Evolutionary conservation across 306 rosid species (phyloP).

Genomic region (Pterocarpus macrocarpus): DNA sequence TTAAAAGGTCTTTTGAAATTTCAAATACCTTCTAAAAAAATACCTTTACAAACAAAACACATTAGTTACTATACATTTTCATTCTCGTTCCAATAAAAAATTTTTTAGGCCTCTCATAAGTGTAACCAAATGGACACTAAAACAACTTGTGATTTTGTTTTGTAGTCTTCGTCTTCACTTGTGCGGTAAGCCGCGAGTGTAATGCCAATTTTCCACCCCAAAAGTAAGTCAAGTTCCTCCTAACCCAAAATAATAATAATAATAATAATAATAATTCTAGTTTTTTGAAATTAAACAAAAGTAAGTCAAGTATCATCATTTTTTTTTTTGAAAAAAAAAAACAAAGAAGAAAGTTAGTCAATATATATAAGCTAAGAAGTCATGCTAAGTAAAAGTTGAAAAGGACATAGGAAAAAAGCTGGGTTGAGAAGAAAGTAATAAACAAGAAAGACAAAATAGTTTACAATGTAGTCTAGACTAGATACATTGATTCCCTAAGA

Average conservation of each 20-base stretch:
- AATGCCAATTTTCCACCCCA: neutral
- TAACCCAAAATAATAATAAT: no score
- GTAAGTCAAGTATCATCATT: neutral
- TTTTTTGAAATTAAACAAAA: no score
- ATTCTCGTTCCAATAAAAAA: no score
- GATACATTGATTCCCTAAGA: neutral
- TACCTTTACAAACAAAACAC: no score
- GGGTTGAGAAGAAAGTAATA: neutral
- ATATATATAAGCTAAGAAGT: constrained; percentile 37
- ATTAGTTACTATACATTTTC: no score
- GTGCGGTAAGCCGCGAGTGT: neutral
- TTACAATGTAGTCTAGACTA: neutral
- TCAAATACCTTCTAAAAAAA: no score
- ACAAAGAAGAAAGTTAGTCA: neutral
- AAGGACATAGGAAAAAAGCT: neutral
- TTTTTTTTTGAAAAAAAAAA: no score
- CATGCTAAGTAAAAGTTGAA: constrained; percentile 40
- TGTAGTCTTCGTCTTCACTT: neutral
- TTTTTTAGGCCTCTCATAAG: no score
- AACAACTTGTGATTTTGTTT: no score
- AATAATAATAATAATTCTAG: no score
- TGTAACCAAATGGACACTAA: no score
- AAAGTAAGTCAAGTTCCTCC: neutral
- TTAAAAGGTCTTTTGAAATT: no score
- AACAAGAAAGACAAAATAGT: constrained; percentile 4